Conservation (phyloP, 1,284 basidiomycete genomes). For the Sporisorium sorghi region DNA sequence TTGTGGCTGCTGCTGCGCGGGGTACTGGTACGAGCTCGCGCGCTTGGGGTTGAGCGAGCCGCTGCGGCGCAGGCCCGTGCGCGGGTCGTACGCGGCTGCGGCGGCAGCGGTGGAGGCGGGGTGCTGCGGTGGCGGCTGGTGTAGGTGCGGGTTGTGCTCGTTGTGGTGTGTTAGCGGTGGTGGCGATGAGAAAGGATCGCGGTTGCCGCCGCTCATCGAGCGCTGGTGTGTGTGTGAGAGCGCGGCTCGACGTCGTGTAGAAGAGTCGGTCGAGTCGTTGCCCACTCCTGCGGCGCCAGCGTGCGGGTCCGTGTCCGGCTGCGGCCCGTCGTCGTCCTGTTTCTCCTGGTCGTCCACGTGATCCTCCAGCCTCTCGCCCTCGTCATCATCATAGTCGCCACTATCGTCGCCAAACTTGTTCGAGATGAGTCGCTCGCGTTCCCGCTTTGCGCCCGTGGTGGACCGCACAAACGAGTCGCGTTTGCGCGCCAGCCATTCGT, state of each 20-base stretch:
- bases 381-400: constrained; percentile 16
- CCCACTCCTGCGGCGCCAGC: neutral
- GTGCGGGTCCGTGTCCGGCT: constrained; percentile 40
- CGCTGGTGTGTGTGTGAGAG: neutral
- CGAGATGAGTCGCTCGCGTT: constrained; percentile 22
- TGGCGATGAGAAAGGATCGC: constrained; percentile 30
- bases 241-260: neutral
- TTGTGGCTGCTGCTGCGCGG: neutral
- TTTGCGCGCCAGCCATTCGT: constrained; percentile 54
- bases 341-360: no score
- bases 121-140: constrained; percentile 44
- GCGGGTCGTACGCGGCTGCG: neutral
- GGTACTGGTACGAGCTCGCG: constrained; percentile 29
- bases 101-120: no score
- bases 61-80: constrained; percentile 9
- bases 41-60: constrained; percentile 43
- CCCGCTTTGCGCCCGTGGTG: constrained; percentile 6
- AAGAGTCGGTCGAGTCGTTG: constrained; percentile 10
- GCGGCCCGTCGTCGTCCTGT: constrained; percentile 35
- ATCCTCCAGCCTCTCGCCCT: constrained; percentile 1
- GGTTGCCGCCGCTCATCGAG: neutral
- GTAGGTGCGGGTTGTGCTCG: constrained; percentile 26
- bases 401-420: neutral
- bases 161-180: constrained; percentile 16
- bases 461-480: constrained; percentile 33